Evolutionary conservation across 176 grass and related monocot species (phyloP).

Genomic region (Chrysopogon serrulatus): DNA sequence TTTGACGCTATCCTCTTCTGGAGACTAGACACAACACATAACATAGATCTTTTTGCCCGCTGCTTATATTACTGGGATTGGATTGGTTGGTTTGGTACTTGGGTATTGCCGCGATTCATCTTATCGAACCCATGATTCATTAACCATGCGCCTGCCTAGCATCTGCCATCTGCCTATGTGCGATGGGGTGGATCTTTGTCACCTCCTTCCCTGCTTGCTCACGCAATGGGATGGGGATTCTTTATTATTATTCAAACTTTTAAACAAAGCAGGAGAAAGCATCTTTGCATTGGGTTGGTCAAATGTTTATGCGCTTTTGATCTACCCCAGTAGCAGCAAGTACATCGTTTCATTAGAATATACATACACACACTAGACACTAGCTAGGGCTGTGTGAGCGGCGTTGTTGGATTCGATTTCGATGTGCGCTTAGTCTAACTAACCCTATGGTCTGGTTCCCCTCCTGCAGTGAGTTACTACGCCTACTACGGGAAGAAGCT

Average conservation of each 20-base stretch:
- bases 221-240: neutral
- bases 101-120: neutral
- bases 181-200: conserved; percentile 14
- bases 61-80: conserved; percentile 27
- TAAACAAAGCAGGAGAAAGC: conserved; percentile 1
- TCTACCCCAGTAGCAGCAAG: neutral
- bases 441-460: neutral
- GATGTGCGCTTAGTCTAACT: neutral
- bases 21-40: neutral
- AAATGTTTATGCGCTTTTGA: conserved; percentile 28
- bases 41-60: neutral
- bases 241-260: conserved; percentile 22
- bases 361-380: neutral
- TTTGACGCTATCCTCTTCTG: too few relatives aligned
- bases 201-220: neutral
- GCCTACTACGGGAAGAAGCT: conserved; percentile 98
- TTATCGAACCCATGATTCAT: neutral
- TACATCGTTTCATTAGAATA: neutral
- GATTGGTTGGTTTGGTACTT: neutral
- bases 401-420: neutral
- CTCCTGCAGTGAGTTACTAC: conserved; percentile 76
- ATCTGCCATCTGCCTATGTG: neutral
- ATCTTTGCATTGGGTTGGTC: conserved; percentile 29
- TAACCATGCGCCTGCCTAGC: neutral
- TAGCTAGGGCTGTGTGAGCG: neutral